Evolutionary conservation across 2,329 filamentous ascomycete genomes (phyloP), one percentile per base, ranked within the genome.

Genomic region (Microsporum canis): DNA sequence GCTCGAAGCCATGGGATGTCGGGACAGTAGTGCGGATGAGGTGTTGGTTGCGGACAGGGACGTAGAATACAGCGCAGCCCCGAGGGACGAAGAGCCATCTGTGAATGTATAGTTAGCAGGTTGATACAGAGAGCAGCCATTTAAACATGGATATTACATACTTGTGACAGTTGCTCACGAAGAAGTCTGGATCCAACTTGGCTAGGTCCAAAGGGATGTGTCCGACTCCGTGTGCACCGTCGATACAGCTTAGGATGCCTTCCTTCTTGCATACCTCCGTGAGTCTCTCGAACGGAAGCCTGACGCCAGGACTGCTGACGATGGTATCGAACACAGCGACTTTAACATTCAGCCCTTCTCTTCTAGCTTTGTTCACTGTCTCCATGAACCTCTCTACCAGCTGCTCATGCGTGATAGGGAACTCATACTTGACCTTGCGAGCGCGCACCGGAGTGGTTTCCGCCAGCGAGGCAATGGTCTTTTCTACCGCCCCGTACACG

Each of bases 131-230:
- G 53, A 14, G 3, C 17, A 23, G 34, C 4, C 6, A 2, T 45
- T 6, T 59, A 1, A 27, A 33, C 10, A 8, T 43, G 31, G 31
- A 10, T 1, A 1, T 6, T 43, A 59, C 67, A 59, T 70, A 76
- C 73, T 95, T 95, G 77, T 95, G 89, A 67, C 85, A 89, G 72
- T 96, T 96, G 60, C 81, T 87, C 12, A 92, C 82, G 69, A 95
- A 89, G 75, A 95, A 96, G 72, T 96, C 91, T 0, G 90, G 86
- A 64, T 91, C 82, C 2, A 91, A 75, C 3, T 75, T 72, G 0
- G 70, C 65, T 12, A 96, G 74, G 71, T 95, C 83, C 5, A 96
- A 72, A 0, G 81, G 78, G 5, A 96, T 80, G 73, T 94, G 87
- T 1, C 92, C 92, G 29, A 95, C 76, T 0, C 87, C 87, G 73